Percentiles rank a stretch among this genome's conserved stretches.
phyloP scores from a whole-genome alignment of 2,329 filamentous ascomycete species.

The Blastomyces percursus region DNA sequence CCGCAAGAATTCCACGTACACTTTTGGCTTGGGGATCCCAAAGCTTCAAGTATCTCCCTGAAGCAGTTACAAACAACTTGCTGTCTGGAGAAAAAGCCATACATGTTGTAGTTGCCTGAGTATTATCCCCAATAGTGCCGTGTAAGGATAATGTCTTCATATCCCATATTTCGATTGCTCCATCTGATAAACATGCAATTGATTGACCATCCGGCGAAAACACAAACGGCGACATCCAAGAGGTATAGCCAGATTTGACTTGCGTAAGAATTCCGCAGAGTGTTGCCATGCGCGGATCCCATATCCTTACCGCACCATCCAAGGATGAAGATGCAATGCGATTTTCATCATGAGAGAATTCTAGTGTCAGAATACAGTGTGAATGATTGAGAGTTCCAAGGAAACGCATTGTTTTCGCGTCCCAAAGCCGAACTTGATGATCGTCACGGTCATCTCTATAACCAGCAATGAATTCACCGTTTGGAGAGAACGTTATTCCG shows the following conservation, averaged over 20 bases:
- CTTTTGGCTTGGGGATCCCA: neutral
- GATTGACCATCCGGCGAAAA: neutral
- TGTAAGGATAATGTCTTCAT: neutral
- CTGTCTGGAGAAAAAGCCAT: neutral
- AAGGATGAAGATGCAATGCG: slow-evolving; percentile 1
- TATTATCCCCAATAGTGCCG: neutral
- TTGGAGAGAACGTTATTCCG: slow-evolving; percentile 11
- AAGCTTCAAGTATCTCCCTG: neutral
- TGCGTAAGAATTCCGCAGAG: neutral
- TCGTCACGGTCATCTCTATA: slow-evolving; percentile 2
- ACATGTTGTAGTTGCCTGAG: too few species aligned
- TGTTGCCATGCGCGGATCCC: slow-evolving; percentile 5
- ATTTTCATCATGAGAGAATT: slow-evolving; percentile 3
- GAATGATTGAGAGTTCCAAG: neutral
- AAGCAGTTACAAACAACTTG: neutral
- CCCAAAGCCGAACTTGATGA: slow-evolving; percentile 8
- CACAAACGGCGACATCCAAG: neutral
- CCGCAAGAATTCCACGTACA: neutral
- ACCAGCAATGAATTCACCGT: slow-evolving; percentile 12
- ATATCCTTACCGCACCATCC: slow-evolving; percentile 4
- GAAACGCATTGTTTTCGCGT: neutral
- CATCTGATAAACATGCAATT: neutral
- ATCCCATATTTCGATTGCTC: neutral
- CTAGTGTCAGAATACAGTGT: neutral
- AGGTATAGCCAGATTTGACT: neutral